Percentiles rank a stretch among this genome's conserved stretches.
These are phyloP conservation scores for Starmera quercuum DNA, from an alignment of 805 yeast species.

Conservation along the genomic window DNA sequence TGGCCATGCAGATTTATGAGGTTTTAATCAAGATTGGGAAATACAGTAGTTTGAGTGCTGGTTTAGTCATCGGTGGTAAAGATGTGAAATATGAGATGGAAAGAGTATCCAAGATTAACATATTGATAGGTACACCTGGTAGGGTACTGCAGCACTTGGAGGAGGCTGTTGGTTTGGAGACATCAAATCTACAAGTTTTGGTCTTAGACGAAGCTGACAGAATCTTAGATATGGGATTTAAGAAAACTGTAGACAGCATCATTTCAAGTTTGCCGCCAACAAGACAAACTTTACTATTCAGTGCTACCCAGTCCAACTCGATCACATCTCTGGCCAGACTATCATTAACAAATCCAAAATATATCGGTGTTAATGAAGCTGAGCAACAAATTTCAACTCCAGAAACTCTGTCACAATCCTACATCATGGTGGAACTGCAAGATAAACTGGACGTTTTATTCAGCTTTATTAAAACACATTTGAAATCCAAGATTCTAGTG, in stretches of 20 bases:
- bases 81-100: slow-evolving; percentile 70
- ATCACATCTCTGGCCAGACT: slow-evolving; percentile 77
- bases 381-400: slow-evolving; percentile 73
- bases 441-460: slow-evolving; percentile 83
- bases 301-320: slow-evolving; percentile 88
- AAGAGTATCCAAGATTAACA: slow-evolving; percentile 59
- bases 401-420: slow-evolving; percentile 75
- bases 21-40: slow-evolving; percentile 59
- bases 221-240: slow-evolving; percentile 72
- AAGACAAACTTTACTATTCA: slow-evolving; percentile 85
- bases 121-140: slow-evolving; percentile 91
- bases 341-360: slow-evolving; percentile 90
- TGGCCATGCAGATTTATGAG: slow-evolving; percentile 63
- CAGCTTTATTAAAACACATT: slow-evolving; percentile 55
- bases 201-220: slow-evolving; percentile 94
- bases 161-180: slow-evolving; percentile 52
- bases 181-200: slow-evolving; percentile 59
- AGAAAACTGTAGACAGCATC: slow-evolving; percentile 59
- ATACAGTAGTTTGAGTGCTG: slow-evolving; percentile 51
- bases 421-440: slow-evolving; percentile 58
- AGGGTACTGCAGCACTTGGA: slow-evolving; percentile 71
- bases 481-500: slow-evolving; percentile 80
- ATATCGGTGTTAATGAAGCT: slow-evolving; percentile 66
- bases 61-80: slow-evolving; percentile 58
- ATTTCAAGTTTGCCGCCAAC: slow-evolving; percentile 74